Evolutionary conservation across 2,329 filamentous ascomycete genomes (phyloP).

Genomic region (Myotisia sp.): DNA sequence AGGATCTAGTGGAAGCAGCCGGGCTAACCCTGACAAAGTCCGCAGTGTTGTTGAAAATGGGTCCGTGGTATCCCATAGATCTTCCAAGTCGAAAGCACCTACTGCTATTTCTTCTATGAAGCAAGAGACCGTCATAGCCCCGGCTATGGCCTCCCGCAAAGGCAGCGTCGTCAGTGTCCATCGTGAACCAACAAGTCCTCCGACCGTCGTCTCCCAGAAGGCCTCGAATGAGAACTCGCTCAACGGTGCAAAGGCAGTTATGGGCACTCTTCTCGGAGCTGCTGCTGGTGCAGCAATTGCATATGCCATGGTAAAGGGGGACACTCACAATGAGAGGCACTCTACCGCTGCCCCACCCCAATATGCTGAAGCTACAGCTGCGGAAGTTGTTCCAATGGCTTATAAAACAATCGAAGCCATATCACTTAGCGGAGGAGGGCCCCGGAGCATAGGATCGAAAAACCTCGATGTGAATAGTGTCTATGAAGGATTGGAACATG

Average conservation of each 20-base stretch:
- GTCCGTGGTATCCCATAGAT: slow-evolving; percentile 24
- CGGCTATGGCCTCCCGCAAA: slow-evolving; percentile 14
- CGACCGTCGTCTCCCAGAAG: slow-evolving; percentile 20
- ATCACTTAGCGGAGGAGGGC: slow-evolving; percentile 13
- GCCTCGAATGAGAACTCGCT: slow-evolving; percentile 11
- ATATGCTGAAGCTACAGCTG: slow-evolving; percentile 16
- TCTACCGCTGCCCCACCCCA: slow-evolving; percentile 15
- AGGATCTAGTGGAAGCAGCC: background rate
- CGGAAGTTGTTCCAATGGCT: slow-evolving; percentile 9
- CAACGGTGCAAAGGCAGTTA: slow-evolving; percentile 45
- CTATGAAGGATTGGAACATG: slow-evolving; percentile 25
- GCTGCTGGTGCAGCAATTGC: slow-evolving; percentile 63
- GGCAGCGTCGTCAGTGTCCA: slow-evolving; percentile 11
- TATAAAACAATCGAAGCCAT: slow-evolving; percentile 10
- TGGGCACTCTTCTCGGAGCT: slow-evolving; percentile 64
- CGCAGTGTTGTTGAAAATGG: slow-evolving; percentile 26
- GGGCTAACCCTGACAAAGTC: slow-evolving; percentile 13
- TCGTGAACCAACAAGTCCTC: slow-evolving; percentile 11
- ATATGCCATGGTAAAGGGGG: slow-evolving; percentile 52
- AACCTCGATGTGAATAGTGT: slow-evolving; percentile 29
- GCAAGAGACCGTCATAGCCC: slow-evolving; percentile 20
- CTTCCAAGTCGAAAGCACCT: slow-evolving; percentile 17
- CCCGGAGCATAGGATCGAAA: slow-evolving; percentile 25
- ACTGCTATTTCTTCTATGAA: slow-evolving; percentile 21
- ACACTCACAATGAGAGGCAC: slow-evolving; percentile 10